Conservation (phyloP, 441 rosid species). For the Corymbia citriodora region DNA sequence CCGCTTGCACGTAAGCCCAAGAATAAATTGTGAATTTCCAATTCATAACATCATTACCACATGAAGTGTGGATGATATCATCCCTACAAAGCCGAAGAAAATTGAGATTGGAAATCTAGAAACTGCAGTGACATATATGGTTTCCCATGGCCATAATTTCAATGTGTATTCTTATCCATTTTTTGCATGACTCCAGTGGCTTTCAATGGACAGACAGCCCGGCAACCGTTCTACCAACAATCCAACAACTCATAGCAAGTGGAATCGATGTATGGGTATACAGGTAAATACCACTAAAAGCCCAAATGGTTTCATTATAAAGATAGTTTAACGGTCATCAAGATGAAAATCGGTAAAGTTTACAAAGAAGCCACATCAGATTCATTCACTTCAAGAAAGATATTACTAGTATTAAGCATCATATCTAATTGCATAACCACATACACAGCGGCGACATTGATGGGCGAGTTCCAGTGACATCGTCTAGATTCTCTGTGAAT, state of each 20-base stretch:
- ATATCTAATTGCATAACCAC: not conserved
- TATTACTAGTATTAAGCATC: not conserved
- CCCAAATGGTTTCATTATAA: not conserved
- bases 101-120: not conserved
- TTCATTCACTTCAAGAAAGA: not conserved
- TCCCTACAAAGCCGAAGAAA: not conserved
- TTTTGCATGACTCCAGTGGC: not conserved
- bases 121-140: not conserved
- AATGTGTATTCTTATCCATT: not conserved
- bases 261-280: slow-evolving; percentile 25
- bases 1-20: slow-evolving; percentile 19
- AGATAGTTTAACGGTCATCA: not conserved
- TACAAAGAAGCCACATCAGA: not conserved
- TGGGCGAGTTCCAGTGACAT: slow-evolving; percentile 27
- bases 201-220: slow-evolving; percentile 20
- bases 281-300: slow-evolving; percentile 14
- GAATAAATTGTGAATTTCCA: not conserved
- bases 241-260: slow-evolving; percentile 20
- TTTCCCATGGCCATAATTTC: not conserved
- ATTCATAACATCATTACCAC: not conserved
- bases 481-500: slow-evolving; percentile 21
- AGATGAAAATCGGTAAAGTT: not conserved
- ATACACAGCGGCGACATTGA: slow-evolving; percentile 33
- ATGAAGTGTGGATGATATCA: not conserved
- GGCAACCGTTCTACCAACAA: slow-evolving; percentile 26